These are phyloP conservation scores for Aspergillus arachidicola DNA, from an alignment of 2,329 filamentous ascomycete species.

Conservation along the genomic window DNA sequence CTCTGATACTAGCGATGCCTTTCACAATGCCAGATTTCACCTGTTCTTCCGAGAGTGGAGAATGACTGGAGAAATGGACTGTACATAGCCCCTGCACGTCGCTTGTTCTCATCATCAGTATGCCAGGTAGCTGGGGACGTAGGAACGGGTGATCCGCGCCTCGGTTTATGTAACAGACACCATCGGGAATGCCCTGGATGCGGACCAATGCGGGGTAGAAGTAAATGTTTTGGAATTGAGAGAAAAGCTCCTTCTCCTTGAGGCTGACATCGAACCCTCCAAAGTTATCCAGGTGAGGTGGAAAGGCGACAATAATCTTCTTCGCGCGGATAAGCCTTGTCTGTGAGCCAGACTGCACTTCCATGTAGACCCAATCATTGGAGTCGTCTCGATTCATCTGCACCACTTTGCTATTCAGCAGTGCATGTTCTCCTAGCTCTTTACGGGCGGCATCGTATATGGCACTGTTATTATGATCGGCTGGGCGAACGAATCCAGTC, in stretches of 20 bases:
- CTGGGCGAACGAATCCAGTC: not conserved
- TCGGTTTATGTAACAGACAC: slow-evolving; percentile 7
- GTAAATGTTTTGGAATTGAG: slow-evolving; percentile 1
- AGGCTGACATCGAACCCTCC: slow-evolving; percentile 1
- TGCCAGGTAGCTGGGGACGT: slow-evolving; percentile 11
- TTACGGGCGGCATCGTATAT: not conserved
- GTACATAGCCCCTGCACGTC: not conserved
- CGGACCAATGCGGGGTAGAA: slow-evolving; percentile 30
- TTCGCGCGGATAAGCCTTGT: slow-evolving; percentile 2
- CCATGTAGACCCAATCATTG: not conserved
- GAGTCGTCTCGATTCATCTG: not conserved
- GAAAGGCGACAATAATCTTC: not conserved
- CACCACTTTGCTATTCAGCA: not conserved
- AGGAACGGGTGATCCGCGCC: slow-evolving; percentile 2
- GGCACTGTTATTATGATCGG: slow-evolving; percentile 1
- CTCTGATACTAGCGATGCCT: not conserved
- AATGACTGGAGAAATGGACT: not conserved
- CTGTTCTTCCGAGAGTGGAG: not conserved
- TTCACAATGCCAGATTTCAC: slow-evolving; percentile 13
- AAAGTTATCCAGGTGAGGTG: not conserved
- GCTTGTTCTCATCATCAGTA: slow-evolving; percentile 12
- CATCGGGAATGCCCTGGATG: slow-evolving; percentile 27
- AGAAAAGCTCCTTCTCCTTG: not conserved
- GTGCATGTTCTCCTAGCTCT: not conserved
- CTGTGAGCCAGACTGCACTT: not conserved